Evolutionary conservation across 257 asterid species (phyloP), one percentile per base, ranked within the genome.

Genomic region (Leonotis leonurus): DNA sequence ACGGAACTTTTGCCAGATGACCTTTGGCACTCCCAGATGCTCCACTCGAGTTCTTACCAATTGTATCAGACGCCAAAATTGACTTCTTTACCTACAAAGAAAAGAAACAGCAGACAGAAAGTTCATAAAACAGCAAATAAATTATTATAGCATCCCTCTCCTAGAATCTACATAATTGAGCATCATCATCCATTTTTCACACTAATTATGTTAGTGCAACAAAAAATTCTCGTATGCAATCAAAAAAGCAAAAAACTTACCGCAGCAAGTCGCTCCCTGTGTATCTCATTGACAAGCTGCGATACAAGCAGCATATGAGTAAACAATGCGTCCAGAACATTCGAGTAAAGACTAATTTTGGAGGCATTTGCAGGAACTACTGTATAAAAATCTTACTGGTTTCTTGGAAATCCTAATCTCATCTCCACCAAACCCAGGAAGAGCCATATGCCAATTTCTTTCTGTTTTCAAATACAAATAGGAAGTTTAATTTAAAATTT

Each of bases 341-440:
- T 21, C 26, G 21, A 32, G 29, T 2, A 58, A 44, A 40, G 27
- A 41, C 20, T 14, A 30, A 24, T 32, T 25, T 36, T 45, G 25
- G 27, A 17, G 37, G 24, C 6, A 12, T n/a, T 62, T 33, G 33
- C 62, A 35, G 30, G 44, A 54, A 53, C 56, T 39, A 36, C 66
- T 44, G 33, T 35, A 25, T 5, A 20, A 26, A 56, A 56, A 32
- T 36, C 79, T 77, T 65, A 89, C 98, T 20, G 85, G 95, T 71
- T 89, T 89, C 71, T 76, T 85, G 79, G 77, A 89, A 21, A 62
- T 77, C 81, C 80, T 93, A 43, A 93, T 85, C 75, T 93, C 99
- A 43, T 93, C 99, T 54, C 99, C 97, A 41, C 96, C 77, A 75
- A 76, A 93, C 33, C 96, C 97, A 36, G 97, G 99, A 70, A 89